phyloP scores from a whole-genome alignment of 345 rosid species.

The Hypericum perforatum region DNA sequence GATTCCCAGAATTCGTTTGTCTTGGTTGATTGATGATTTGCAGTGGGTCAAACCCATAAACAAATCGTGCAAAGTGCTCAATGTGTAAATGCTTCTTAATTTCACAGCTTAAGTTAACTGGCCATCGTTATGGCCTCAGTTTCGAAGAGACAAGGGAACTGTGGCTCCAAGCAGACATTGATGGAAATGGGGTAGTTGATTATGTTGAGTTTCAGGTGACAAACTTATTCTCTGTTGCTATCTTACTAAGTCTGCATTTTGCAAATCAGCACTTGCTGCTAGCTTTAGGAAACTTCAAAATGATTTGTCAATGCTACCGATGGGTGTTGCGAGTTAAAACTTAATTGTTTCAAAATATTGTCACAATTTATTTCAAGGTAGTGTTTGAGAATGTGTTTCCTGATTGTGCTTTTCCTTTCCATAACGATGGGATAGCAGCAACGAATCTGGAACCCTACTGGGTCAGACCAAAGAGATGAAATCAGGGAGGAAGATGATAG shows the following conservation, averaged over 20 bases:
- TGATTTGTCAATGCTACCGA: too few relatives aligned
- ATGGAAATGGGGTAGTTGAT: slow-evolving; percentile 62
- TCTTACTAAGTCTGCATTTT: too few relatives aligned
- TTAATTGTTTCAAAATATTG: too few relatives aligned
- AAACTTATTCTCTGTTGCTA: slow-evolving; percentile 5
- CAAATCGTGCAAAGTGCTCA: too few relatives aligned
- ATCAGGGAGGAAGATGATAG: slow-evolving; percentile 17
- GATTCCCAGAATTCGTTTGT: neutral
- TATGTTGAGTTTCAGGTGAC: slow-evolving; percentile 80
- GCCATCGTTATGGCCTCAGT: slow-evolving; percentile 58
- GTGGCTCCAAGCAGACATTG: slow-evolving; percentile 79
- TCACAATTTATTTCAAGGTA: too few relatives aligned
- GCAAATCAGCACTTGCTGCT: too few relatives aligned
- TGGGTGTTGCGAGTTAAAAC: too few relatives aligned
- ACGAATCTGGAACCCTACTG: slow-evolving; percentile 60
- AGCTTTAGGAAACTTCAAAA: too few relatives aligned
- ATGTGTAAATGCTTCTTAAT: slow-evolving; percentile 5
- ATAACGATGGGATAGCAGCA: slow-evolving; percentile 38
- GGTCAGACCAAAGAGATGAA: slow-evolving; percentile 44
- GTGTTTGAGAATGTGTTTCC: too few relatives aligned
- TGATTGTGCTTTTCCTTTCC: neutral
- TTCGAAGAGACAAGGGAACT: slow-evolving; percentile 63
- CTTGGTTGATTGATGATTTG: slow-evolving; percentile 1
- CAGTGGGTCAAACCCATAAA: neutral
- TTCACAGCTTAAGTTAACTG: slow-evolving; percentile 63